Evolutionary conservation across 192 early-diverging fungal genomes (phyloP).

Genomic region (Coemansia sp.): DNA sequence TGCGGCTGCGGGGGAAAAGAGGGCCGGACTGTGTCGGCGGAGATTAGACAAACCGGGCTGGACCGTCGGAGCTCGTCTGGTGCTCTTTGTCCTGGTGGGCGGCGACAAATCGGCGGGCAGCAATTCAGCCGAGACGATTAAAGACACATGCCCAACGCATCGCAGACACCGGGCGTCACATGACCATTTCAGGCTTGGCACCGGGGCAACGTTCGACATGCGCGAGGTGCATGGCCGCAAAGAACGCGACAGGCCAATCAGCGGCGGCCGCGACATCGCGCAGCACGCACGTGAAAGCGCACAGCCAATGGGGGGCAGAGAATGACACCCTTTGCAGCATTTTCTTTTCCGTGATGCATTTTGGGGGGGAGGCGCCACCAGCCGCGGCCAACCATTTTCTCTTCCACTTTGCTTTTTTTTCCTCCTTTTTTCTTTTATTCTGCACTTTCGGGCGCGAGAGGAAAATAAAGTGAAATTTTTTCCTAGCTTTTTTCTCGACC

Average conservation of each 20-base stretch:
- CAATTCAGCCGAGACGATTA: no score
- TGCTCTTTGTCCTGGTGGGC: no score
- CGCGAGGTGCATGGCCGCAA: neutral
- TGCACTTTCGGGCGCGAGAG: neutral
- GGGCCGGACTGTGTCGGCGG: no score
- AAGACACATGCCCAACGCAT: no score
- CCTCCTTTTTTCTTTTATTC: conserved; percentile 10
- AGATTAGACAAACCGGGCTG: no score
- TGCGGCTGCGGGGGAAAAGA: no score
- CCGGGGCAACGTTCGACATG: neutral
- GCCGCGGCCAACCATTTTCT: conserved; percentile 41
- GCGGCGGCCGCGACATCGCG: conserved; percentile 14
- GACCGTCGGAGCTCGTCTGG: no score
- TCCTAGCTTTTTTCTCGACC: neutral
- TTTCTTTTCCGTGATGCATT: neutral
- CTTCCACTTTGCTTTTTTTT: conserved; percentile 37
- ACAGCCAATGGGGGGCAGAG: conserved; percentile 30
- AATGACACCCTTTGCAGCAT: neutral
- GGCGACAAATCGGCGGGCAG: no score
- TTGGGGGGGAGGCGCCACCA: conserved; percentile 11
- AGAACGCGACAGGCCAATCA: conserved; percentile 23
- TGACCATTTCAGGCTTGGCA: neutral
- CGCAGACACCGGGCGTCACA: no score
- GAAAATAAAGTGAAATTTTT: neutral
- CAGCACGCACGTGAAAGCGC: conserved; percentile 26